phyloP scores from a whole-genome alignment of 805 yeast genomes.

The Tetrapisispora arboricola region DNA sequence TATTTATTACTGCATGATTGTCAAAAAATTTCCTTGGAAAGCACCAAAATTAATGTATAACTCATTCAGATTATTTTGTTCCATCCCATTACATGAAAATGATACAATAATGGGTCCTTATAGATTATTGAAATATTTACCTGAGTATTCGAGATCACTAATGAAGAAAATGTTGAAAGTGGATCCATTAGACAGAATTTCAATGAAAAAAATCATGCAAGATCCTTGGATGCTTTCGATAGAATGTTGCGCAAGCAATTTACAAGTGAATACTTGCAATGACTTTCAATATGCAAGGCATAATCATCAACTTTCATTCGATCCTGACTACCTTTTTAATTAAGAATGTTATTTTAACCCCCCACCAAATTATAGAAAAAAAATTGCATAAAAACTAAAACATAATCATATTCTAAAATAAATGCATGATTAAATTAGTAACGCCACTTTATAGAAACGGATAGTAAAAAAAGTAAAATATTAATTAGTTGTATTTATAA shows the following conservation, averaged over 20 bases:
- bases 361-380: background rate
- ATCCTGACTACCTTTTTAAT: background rate
- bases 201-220: constrained; percentile 43
- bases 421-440: constrained; percentile 1
- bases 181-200: constrained; percentile 46
- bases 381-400: background rate
- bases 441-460: background rate
- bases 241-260: constrained; percentile 37
- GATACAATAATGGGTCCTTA: constrained; percentile 57
- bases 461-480: background rate
- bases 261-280: constrained; percentile 6
- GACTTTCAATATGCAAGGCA: constrained; percentile 27
- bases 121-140: constrained; percentile 60
- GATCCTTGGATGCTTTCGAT: constrained; percentile 53
- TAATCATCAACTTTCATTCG: constrained; percentile 42
- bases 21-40: constrained; percentile 91
- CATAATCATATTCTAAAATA: background rate
- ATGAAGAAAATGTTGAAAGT: constrained; percentile 57
- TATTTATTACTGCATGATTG: constrained; percentile 80
- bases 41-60: constrained; percentile 72
- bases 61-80: constrained; percentile 60
- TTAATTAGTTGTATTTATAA: background rate
- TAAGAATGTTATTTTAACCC: background rate
- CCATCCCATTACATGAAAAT: constrained; percentile 31
- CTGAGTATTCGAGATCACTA: constrained; percentile 50